phyloP scores from a whole-genome alignment of 768 basidiomycete genomes.

The Erythrobasidium yunnanense region DNA sequence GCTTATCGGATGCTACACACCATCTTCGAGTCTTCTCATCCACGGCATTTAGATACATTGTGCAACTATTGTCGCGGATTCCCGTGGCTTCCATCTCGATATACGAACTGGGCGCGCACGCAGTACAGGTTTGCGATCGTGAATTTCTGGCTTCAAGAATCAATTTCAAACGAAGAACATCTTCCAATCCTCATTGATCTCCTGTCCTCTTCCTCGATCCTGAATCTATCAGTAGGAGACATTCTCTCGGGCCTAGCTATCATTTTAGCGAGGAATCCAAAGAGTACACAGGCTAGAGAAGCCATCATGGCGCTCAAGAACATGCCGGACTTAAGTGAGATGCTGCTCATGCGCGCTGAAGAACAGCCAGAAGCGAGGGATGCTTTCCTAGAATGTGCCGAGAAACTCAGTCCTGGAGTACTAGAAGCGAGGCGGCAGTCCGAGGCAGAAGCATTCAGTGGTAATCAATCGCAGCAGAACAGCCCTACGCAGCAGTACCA shows the following conservation, averaged over 20 bases:
- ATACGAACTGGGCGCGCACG: constrained; percentile 7
- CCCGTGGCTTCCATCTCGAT: constrained; percentile 3
- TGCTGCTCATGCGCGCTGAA: not conserved
- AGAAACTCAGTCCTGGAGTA: not conserved
- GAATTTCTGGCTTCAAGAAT: constrained; percentile 16
- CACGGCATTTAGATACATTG: constrained; percentile 14
- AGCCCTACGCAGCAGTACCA: not conserved
- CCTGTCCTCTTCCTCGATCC: not conserved
- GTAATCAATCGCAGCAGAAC: no score
- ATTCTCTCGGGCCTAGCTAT: not conserved
- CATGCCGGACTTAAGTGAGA: not conserved
- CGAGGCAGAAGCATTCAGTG: no score
- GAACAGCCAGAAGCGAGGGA: not conserved
- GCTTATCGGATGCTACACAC: not conserved
- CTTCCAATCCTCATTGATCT: not conserved
- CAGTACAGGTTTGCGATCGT: constrained; percentile 22
- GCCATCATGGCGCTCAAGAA: not conserved
- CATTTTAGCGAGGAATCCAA: not conserved
- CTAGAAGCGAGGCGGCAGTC: not conserved
- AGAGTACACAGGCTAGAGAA: not conserved
- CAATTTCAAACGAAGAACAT: not conserved
- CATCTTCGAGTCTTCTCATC: constrained; percentile 10
- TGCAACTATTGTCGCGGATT: not conserved
- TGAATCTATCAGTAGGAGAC: not conserved
- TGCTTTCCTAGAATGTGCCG: not conserved